Evolutionary conservation across 805 yeast species (phyloP).

Genomic region (Monosporozyma aquatica): DNA sequence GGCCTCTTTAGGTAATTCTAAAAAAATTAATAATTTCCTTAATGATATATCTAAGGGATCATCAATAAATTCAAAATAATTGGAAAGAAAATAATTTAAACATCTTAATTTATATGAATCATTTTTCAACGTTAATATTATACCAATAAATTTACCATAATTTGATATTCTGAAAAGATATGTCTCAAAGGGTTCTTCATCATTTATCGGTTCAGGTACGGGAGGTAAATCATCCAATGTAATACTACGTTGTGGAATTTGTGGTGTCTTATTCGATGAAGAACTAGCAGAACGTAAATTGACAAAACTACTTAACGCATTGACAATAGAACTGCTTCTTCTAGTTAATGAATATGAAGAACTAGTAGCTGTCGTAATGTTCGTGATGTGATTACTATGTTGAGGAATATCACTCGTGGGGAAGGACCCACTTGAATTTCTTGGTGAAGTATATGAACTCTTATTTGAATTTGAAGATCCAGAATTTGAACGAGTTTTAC

Average conservation of each 20-base stretch:
- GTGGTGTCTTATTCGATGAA: slow-evolving; percentile 1
- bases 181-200: slow-evolving; percentile 22
- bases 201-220: slow-evolving; percentile 23
- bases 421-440: slow-evolving; percentile 5
- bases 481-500: slow-evolving; percentile 2
- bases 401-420: not conserved
- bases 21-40: slow-evolving; percentile 47
- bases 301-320: slow-evolving; percentile 32
- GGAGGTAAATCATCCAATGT: slow-evolving; percentile 16
- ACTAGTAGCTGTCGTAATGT: not conserved
- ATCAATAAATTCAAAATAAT: slow-evolving; percentile 39
- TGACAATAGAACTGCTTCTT: slow-evolving; percentile 33
- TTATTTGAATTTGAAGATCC: slow-evolving; percentile 2
- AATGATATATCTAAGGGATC: slow-evolving; percentile 61
- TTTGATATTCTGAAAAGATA: slow-evolving; percentile 26
- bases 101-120: slow-evolving; percentile 23
- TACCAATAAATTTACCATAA: slow-evolving; percentile 27
- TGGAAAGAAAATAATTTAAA: slow-evolving; percentile 21
- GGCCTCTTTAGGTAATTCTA: slow-evolving; percentile 59
- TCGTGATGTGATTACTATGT: not conserved
- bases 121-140: slow-evolving; percentile 25
- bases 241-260: not conserved
- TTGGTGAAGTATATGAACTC: slow-evolving; percentile 3
- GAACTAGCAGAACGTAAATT: slow-evolving; percentile 25
- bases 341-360: slow-evolving; percentile 16